A percentile compares a stretch with the other conserved stretches of the same genome.
phyloP scores from a whole-genome alignment of 306 rosid species.

The Fagus crenata region DNA sequence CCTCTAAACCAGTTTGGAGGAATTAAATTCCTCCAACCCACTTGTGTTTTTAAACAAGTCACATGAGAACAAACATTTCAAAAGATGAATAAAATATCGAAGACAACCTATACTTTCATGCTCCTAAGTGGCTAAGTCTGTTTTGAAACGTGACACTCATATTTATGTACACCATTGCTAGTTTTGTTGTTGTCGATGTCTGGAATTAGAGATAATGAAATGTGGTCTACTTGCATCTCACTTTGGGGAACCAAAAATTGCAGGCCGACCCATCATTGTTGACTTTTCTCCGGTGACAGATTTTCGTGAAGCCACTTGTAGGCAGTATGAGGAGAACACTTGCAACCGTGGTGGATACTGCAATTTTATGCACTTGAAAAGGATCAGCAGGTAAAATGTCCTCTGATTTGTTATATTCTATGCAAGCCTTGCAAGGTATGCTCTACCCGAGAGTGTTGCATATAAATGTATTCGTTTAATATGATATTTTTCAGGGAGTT shows the following conservation, averaged over 20 bases:
- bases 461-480: background rate
- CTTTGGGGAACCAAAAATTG: background rate
- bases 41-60: too few species aligned
- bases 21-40: too few species aligned
- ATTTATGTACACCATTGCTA: too few species aligned
- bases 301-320: conserved; percentile 72
- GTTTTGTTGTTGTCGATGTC: too few species aligned
- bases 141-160: background rate
- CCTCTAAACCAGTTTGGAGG: too few species aligned
- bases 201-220: too few species aligned
- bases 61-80: too few species aligned
- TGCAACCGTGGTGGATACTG: conserved; percentile 79
- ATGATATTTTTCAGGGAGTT: conserved; percentile 46
- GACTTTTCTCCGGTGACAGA: conserved; percentile 75
- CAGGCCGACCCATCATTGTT: conserved; percentile 77
- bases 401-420: background rate
- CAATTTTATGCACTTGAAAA: conserved; percentile 76
- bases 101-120: background rate
- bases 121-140: too few species aligned
- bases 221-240: background rate
- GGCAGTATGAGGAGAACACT: conserved; percentile 73
- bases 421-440: too few species aligned
- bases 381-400: conserved; percentile 51
- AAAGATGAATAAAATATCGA: too few species aligned
- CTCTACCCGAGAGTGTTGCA: background rate